These are phyloP conservation scores for Blumeria hordei DNA, from an alignment of 2,329 filamentous ascomycete species.

Conservation along the genomic window DNA sequence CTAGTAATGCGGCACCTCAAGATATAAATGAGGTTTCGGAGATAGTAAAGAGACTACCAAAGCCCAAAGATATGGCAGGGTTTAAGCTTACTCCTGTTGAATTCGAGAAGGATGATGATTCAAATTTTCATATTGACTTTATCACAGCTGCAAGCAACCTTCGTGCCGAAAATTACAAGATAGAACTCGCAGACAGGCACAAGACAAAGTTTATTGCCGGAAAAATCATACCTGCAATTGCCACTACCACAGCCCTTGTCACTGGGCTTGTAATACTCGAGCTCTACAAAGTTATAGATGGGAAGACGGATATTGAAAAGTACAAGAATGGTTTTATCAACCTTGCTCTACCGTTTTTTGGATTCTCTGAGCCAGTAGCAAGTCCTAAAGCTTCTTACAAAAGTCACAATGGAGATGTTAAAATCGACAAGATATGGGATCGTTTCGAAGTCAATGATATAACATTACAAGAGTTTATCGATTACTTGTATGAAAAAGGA, in stretches of 20 bases:
- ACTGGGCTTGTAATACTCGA: constrained; percentile 84
- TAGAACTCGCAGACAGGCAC: constrained; percentile 73
- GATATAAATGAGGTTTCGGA: constrained; percentile 55
- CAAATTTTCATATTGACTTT: constrained; percentile 96
- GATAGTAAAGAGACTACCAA: constrained; percentile 48
- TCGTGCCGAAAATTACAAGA: constrained; percentile 94
- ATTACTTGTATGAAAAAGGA: constrained; percentile 59
- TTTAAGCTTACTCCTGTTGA: constrained; percentile 84
- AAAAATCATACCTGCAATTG: constrained; percentile 97
- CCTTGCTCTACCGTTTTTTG: constrained; percentile 86
- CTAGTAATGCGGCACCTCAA: constrained; percentile 30
- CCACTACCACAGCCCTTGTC: constrained; percentile 85
- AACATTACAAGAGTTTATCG: constrained; percentile 61
- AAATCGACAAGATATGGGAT: constrained; percentile 93
- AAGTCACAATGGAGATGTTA: constrained; percentile 54
- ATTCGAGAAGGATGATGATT: constrained; percentile 97
- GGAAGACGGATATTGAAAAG: constrained; percentile 88
- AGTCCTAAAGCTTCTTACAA: constrained; percentile 83
- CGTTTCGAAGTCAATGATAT: constrained; percentile 79
- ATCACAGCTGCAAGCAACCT: constrained; percentile 94
- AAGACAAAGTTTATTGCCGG: constrained; percentile 99
- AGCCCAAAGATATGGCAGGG: constrained; percentile 56
- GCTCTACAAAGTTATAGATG: constrained; percentile 88
- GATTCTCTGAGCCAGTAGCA: constrained; percentile 88
- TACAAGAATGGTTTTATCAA: constrained; percentile 99